phyloP scores from a whole-genome alignment of 169 alveolate genomes.

The Cystoisospora suis region DNA sequence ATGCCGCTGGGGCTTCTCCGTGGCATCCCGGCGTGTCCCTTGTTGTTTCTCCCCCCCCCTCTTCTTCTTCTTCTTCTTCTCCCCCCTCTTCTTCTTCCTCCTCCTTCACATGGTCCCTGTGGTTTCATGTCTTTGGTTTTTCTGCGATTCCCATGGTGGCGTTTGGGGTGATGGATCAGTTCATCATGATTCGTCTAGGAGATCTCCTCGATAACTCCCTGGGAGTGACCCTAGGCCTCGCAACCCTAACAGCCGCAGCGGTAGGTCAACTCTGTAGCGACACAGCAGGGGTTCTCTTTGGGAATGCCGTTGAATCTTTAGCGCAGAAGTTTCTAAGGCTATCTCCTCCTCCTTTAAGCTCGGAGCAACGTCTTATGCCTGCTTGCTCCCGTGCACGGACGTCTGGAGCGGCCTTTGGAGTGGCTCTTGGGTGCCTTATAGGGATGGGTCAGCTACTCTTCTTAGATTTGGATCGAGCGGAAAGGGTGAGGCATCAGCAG shows the following conservation, averaged over 20 bases:
- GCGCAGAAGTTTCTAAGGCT: conserved; percentile 30
- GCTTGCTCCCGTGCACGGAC: background rate
- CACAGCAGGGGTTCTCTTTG: conserved; percentile 67
- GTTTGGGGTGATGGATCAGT: conserved; percentile 70
- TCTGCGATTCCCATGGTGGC: conserved; percentile 70
- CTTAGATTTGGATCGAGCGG: conserved; percentile 63
- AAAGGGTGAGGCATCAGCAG: conserved; percentile 60
- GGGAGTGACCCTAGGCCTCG: conserved; percentile 65
- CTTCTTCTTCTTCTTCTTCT: background rate
- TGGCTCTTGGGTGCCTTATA: conserved; percentile 60
- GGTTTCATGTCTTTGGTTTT: conserved; percentile 48
- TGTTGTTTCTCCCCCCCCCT: background rate
- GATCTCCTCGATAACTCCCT: conserved; percentile 59
- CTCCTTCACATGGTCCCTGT: background rate
- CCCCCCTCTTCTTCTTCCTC: background rate
- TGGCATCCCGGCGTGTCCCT: too few relatives aligned
- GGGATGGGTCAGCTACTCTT: conserved; percentile 64
- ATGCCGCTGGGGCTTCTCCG: background rate
- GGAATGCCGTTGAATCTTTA: conserved; percentile 55
- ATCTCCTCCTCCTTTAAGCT: background rate
- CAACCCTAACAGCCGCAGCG: conserved; percentile 70
- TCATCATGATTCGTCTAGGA: conserved; percentile 68
- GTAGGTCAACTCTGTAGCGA: conserved; percentile 71
- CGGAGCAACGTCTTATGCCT: background rate
- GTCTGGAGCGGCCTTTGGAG: conserved; percentile 56